Percentiles rank a stretch among this genome's conserved stretches.
These are phyloP conservation scores for Lactarius sanguifluus DNA, from an alignment of 768 basidiomycete genomes.

Conservation along the genomic window DNA sequence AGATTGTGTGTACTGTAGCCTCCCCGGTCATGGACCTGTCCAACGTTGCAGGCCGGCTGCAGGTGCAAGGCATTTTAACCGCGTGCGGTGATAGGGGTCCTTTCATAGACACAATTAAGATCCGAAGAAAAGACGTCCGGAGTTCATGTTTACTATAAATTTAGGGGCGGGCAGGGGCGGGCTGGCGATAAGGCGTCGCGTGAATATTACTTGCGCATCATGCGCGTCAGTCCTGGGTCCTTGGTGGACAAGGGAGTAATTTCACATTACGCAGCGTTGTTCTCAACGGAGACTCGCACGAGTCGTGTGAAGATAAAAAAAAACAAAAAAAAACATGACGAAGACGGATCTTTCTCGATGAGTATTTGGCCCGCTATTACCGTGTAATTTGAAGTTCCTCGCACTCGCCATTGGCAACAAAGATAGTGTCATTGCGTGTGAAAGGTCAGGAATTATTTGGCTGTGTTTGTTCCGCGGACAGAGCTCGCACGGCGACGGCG, in stretches of 20 bases:
- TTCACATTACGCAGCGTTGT: not conserved
- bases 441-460: conserved; percentile 6
- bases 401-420: not conserved
- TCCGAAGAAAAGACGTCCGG: not conserved
- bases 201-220: not conserved
- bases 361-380: not conserved
- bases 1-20: not conserved
- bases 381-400: not conserved
- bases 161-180: no score
- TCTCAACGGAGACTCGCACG: not conserved
- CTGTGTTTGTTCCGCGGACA: conserved; percentile 10
- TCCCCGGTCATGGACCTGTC: not conserved
- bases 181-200: not conserved
- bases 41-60: no score
- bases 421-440: conserved; percentile 1
- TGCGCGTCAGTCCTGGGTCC: not conserved
- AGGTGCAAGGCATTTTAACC: not conserved
- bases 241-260: not conserved
- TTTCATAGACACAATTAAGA: no score
- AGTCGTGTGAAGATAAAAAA: not conserved
- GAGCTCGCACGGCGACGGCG: not conserved
- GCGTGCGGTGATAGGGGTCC: no score
- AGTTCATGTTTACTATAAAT: not conserved
- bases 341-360: not conserved
- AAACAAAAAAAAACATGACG: not conserved